phyloP scores from a whole-genome alignment of 805 yeast genomes.

The Suhomyces kilbournensis region DNA sequence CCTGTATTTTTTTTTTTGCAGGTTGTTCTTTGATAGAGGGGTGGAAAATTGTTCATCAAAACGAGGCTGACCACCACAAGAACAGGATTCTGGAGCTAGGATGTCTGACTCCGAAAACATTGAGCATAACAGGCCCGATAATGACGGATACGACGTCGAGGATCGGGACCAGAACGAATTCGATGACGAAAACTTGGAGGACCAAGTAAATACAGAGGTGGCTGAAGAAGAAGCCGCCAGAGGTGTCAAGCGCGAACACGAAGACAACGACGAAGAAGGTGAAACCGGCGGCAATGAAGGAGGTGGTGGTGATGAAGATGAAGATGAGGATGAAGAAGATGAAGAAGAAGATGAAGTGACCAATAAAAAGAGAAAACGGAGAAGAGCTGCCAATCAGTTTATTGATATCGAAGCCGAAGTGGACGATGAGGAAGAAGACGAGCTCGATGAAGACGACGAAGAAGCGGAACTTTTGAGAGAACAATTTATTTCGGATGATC shows the following conservation, averaged over 20 bases:
- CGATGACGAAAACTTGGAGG: conserved; percentile 7
- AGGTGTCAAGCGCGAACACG: not conserved
- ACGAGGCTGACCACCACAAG: conserved; percentile 1
- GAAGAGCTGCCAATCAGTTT: conserved; percentile 70
- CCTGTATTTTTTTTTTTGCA: not conserved
- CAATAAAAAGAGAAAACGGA: conserved; percentile 42
- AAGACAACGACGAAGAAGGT: conserved; percentile 2
- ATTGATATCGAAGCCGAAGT: conserved; percentile 99
- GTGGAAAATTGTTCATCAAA: conserved; percentile 1
- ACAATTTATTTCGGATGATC: conserved; percentile 78
- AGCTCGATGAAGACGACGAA: conserved; percentile 86
- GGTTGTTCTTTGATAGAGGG: not conserved
- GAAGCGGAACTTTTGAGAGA: conserved; percentile 82
- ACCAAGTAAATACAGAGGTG: conserved; percentile 4
- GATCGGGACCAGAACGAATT: conserved; percentile 13
- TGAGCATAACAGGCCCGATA: not conserved
- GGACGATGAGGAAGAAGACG: conserved; percentile 93
- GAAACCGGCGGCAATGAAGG: not conserved
- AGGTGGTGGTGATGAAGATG: conserved; percentile 29
- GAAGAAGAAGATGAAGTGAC: conserved; percentile 50
- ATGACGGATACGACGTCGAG: conserved; percentile 8
- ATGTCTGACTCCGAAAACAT: conserved; percentile 4
- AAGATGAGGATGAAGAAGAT: conserved; percentile 51
- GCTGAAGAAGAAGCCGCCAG: conserved; percentile 6
- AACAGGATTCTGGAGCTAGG: not conserved